Evolutionary conservation across 768 basidiomycete genomes (phyloP), one percentile per base, ranked within the genome.

Genomic region (Calocybe indica): DNA sequence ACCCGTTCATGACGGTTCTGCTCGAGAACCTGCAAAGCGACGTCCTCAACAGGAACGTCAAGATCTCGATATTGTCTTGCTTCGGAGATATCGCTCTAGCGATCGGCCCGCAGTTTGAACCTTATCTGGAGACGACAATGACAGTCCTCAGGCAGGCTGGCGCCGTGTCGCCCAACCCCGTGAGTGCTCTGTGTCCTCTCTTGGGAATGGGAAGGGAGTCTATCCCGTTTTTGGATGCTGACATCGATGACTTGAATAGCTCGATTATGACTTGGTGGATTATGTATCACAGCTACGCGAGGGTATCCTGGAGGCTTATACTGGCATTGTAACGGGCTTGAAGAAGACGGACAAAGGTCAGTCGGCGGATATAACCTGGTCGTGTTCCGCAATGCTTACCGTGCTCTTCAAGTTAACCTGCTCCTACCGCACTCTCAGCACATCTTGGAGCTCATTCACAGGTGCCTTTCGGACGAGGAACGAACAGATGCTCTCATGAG

Each of bases 1-100:
- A 80, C 49, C 74, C 83, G 3, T 94, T 99, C 73, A 96, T 99
- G 89, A 85, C 80, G 8, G 90, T 90, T 11, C 73, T 99, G 31
- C 73, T 97, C 14, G 89, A 93, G 64, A 92, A 95, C 57, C 72
- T 99, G 34, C 88, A 91, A 64, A 92, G 88, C 55, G 85, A 93
- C 0, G 82, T 92, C 15, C 74, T 99, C 48, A 89, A 92, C 59
- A 80, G 95, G 40, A 88, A 88, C 54, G 96, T 97, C 63, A 99
- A 99, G 76, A 94, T 97, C 36, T 84, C 88, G n/a, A 90, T 98
- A 58, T 67, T 98, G 50, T 85, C 89, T 9, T 92, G 91, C 67
- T 97, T 99, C 58, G 96, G 95, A 14, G 96, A 99, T 60, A 87
- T 99, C 55, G 95, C 94, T 7, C 75, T 98, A 7, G 93, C 96